Base-by-base conservation (phyloP, 73 alveolate species). In the Stentor coeruleus region DNA sequence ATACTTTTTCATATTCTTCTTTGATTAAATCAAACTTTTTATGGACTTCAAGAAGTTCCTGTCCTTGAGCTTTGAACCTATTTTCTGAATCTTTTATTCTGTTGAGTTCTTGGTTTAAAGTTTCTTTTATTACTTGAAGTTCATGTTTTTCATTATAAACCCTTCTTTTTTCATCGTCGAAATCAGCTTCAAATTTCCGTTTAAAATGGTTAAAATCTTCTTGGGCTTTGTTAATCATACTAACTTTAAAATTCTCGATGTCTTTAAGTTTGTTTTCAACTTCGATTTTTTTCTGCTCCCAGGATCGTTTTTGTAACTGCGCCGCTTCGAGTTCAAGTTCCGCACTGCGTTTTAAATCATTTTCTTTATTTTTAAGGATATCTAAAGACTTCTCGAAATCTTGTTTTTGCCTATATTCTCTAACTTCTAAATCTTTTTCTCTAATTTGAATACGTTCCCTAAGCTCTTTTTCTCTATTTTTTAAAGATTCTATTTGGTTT, bases 391-490 rank as follows among this genome's bases (percentile, higher is more conserved):
- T 49, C 33, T 81, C 82, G 59, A 83, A 77, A 40, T 83, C 77
- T 73, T 90, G 80, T 73, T 93, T 75, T 49, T 83, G 88, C 37
- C 85, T 90, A 58, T 74, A 90, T 59, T 86, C 80, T 15, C 82
- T 83, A 31, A 81, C 88, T 40, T 87, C 96, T 35, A 90, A 59
- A 15, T 90, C 96, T 39, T 86, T 73, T 38, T 90, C 91, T 74
- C 86, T 77, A 26, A 72, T 49, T 6, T 83, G 77, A 74, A 84
- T 41, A 55, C 96, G 26, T 3, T 90, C 93, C 74, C 82, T 30
- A 15, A 82, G 80, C 28, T 90, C 96, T n/a, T 49, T 79, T 59
- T 90, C 96, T 31, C 93, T 35, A 84, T 40, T 39, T 59, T 86
- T 83, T 2, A 90, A 75, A 58, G 82, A 92, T 59, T 84, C 89